Base-by-base conservation (phyloP, 768 basidiomycete genomes). In the Pleurotus djamor region DNA sequence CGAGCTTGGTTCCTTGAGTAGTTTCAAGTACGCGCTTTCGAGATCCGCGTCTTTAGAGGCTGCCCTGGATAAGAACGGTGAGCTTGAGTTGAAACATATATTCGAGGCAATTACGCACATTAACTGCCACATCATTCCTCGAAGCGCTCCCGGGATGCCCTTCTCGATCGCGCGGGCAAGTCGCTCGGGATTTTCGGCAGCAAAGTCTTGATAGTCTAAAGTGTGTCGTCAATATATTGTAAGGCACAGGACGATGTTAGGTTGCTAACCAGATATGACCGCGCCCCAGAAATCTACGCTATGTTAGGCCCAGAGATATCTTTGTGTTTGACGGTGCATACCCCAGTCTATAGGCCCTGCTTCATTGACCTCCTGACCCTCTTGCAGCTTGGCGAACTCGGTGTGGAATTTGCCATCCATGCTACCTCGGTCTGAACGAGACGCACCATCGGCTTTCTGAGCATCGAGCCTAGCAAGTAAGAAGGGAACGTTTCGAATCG, bases 91-190 rank as follows among this genome's bases (percentile, higher is more conserved):
- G 36, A 57, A 38, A 52, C 36, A 59, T 60, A 45, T 28, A 21
- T 51, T 32, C 56, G 14, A 48, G 55, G 33, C 5, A 59, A 55
- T 64, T 56, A 68, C 68, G 65, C 76, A 92, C 94, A 96, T 97
- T 70, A 96, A 80, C 70, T 97, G 95, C 93, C 92, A 98, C 79
- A 96, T 86, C 88, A 98, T 96, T 50, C 94, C 94, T 52, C 94
- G 85, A 49, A 96, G 74, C 1, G 93, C 86, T 45, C 84, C 78
- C 12, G 97, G 97, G 43, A 99, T 94, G 3, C 97, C 97, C 61
- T 80, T 82, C 64, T 97, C 94, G 56, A 99, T 99, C 3, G 95
- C 96, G 65, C 81, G 80, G 1, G 94, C 93, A 28, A 99, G 77
- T 60, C 88, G 82, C 62, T 91, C 86, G 3, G 96, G 82, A 58